phyloP scores from a whole-genome alignment of 805 yeast genomes.

The Barnettozyma siamensis region DNA sequence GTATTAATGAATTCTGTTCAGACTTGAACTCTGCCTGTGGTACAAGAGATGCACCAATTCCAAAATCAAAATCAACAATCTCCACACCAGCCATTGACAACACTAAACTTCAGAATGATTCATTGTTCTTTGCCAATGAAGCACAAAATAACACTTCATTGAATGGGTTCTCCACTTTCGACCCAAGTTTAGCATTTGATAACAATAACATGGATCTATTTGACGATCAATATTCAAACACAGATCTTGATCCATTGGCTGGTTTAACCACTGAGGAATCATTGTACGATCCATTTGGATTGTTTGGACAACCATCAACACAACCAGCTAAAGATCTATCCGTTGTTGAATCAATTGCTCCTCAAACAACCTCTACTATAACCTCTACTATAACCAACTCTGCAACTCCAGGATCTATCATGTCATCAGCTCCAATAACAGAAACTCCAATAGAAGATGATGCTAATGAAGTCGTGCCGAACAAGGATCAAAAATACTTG shows the following conservation, averaged over 20 bases:
- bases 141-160: slow-evolving; percentile 18
- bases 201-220: slow-evolving; percentile 7
- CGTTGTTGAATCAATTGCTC: slow-evolving; percentile 8
- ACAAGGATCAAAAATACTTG: slow-evolving; percentile 52
- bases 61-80: slow-evolving; percentile 30
- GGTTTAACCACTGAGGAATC: slow-evolving; percentile 51
- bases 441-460: slow-evolving; percentile 8
- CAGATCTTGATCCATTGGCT: slow-evolving; percentile 33
- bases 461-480: slow-evolving; percentile 55
- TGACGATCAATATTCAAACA: slow-evolving; percentile 7
- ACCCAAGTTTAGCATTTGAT: slow-evolving; percentile 46
- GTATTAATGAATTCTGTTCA: slow-evolving; percentile 69
- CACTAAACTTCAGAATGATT: slow-evolving; percentile 28
- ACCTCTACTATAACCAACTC: not conserved
- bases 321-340: slow-evolving; percentile 4
- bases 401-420: not conserved
- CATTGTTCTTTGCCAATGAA: slow-evolving; percentile 41
- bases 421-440: not conserved
- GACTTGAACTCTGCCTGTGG: slow-evolving; percentile 82
- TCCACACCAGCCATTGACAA: slow-evolving; percentile 7
- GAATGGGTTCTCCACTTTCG: slow-evolving; percentile 33
- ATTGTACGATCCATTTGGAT: slow-evolving; percentile 46
- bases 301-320: slow-evolving; percentile 12
- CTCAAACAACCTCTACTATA: too few species aligned
- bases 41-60: slow-evolving; percentile 60